These are phyloP conservation scores for Aspergillus amoenus DNA, from an alignment of 2,329 filamentous ascomycete genomes.

Conservation along the genomic window DNA sequence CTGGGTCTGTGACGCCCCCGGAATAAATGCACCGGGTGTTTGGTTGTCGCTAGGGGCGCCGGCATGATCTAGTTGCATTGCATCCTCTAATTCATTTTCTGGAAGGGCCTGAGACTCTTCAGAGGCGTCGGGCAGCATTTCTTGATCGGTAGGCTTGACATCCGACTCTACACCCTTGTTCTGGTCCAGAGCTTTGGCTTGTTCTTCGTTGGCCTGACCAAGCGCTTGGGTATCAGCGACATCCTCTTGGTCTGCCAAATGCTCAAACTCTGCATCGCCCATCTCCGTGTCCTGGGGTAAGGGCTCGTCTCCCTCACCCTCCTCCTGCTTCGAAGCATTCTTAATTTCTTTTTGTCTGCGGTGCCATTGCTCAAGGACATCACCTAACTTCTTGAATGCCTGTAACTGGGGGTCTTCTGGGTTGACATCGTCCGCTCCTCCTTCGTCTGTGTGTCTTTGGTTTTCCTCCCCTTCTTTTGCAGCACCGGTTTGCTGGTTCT, in stretches of 20 bases:
- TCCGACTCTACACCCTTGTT: conserved; percentile 78
- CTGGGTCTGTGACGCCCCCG: conserved; percentile 44
- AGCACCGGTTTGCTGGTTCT: conserved; percentile 45
- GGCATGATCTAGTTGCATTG: conserved; percentile 42
- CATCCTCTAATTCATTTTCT: conserved; percentile 49
- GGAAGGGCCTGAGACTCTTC: conserved; percentile 41
- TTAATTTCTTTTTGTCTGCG: conserved; percentile 81
- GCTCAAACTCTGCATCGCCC: conserved; percentile 83
- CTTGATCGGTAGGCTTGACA: conserved; percentile 54
- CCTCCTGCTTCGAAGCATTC: conserved; percentile 55
- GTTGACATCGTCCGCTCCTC: conserved; percentile 36
- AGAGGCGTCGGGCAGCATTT: conserved; percentile 56
- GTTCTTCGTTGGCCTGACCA: conserved; percentile 82
- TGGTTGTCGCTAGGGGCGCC: conserved; percentile 38
- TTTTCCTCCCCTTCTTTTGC: conserved; percentile 43
- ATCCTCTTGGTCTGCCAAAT: conserved; percentile 79
- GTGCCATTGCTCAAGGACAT: conserved; percentile 91
- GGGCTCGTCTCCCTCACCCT: conserved; percentile 49
- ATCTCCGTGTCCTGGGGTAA: conserved; percentile 67
- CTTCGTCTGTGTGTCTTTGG: conserved; percentile 36
- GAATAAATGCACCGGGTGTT: conserved; percentile 53
- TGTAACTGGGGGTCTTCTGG: conserved; percentile 53
- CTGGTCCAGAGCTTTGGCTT: conserved; percentile 81
- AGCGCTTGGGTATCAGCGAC: conserved; percentile 87
- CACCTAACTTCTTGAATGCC: conserved; percentile 91